Evolutionary conservation across 179 eudicot species (phyloP).

Genomic region (Spinacia oleracea): DNA sequence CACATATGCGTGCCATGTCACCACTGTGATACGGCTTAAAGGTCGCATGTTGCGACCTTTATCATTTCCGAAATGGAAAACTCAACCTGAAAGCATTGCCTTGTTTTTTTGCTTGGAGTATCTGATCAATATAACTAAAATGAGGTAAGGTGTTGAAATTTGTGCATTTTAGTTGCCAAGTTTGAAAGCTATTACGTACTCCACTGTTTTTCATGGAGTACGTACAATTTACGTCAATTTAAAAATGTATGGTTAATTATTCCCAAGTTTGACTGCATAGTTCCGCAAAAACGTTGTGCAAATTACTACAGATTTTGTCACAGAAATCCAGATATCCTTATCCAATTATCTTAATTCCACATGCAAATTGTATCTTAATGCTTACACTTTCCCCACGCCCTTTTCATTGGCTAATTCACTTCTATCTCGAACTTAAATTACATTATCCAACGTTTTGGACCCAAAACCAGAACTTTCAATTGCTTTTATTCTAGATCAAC

Average conservation of each 20-base stretch:
- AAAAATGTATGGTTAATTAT: background rate
- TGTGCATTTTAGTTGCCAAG: slow-evolving; percentile 18
- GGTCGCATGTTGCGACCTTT: too few species aligned
- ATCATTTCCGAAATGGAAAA: too few species aligned
- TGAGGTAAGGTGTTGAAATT: background rate
- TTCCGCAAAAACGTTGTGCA: slow-evolving; percentile 17
- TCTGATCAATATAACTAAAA: background rate
- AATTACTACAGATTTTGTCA: background rate
- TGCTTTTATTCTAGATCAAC: too few species aligned
- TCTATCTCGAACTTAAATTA: background rate
- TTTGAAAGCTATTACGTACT: slow-evolving; percentile 20
- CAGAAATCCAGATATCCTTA: slow-evolving; percentile 21
- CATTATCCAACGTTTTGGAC: slow-evolving; percentile 2
- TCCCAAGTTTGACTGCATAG: slow-evolving; percentile 36
- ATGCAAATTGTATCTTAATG: slow-evolving; percentile 8
- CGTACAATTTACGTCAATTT: background rate
- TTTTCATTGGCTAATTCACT: slow-evolving; percentile 12
- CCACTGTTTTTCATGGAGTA: background rate
- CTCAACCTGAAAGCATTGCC: too few species aligned
- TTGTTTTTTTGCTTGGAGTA: background rate
- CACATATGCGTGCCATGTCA: too few species aligned
- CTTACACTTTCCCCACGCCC: background rate
- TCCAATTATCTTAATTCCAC: slow-evolving; percentile 10
- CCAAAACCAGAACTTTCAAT: too few species aligned
- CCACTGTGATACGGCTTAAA: too few species aligned